A percentile compares a stretch with the other conserved stretches of the same genome.
phyloP scores from a whole-genome alignment of 768 basidiomycete genomes.

The Phylloporus scabripes region DNA sequence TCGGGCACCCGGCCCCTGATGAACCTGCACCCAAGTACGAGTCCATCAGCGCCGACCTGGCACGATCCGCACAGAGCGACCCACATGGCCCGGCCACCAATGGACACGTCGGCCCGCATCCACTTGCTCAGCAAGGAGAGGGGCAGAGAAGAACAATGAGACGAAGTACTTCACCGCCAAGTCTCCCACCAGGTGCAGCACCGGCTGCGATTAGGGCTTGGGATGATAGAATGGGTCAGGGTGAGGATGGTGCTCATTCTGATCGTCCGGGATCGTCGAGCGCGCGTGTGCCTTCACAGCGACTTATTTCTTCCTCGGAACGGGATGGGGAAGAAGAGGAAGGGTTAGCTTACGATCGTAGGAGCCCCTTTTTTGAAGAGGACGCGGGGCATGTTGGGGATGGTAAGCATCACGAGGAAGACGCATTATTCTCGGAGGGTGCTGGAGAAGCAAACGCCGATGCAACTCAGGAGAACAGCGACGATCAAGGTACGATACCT shows the following conservation, averaged over 20 bases:
- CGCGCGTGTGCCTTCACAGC: slow-evolving; percentile 31
- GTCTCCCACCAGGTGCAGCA: slow-evolving; percentile 41
- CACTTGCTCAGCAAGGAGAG: slow-evolving; percentile 11
- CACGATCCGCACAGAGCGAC: slow-evolving; percentile 11
- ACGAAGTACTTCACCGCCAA: slow-evolving; percentile 34
- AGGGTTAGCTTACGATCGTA: slow-evolving; percentile 24
- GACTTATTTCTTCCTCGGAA: slow-evolving; percentile 30
- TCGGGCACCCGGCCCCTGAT: slow-evolving; percentile 18
- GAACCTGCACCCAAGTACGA: slow-evolving; percentile 39
- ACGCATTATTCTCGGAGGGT: slow-evolving; percentile 7
- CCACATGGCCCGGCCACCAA: slow-evolving; percentile 15
- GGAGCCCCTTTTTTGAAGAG: slow-evolving; percentile 6
- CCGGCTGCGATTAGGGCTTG: slow-evolving; percentile 33
- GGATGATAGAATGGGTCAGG: slow-evolving; percentile 32
- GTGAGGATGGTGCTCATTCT: slow-evolving; percentile 29
- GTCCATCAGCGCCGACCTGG: slow-evolving; percentile 8
- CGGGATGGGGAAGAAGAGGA: slow-evolving; percentile 27
- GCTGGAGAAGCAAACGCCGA: slow-evolving; percentile 7
- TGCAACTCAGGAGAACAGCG: background rate
- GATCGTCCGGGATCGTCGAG: slow-evolving; percentile 29
- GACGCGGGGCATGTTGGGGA: background rate
- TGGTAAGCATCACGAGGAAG: slow-evolving; percentile 15
- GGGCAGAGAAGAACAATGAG: slow-evolving; percentile 21
- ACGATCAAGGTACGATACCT: slow-evolving; percentile 1
- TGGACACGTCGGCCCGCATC: slow-evolving; percentile 9